These are phyloP conservation scores for Chalara sp. DNA, from an alignment of 2,329 filamentous ascomycete species.

Conservation along the genomic window DNA sequence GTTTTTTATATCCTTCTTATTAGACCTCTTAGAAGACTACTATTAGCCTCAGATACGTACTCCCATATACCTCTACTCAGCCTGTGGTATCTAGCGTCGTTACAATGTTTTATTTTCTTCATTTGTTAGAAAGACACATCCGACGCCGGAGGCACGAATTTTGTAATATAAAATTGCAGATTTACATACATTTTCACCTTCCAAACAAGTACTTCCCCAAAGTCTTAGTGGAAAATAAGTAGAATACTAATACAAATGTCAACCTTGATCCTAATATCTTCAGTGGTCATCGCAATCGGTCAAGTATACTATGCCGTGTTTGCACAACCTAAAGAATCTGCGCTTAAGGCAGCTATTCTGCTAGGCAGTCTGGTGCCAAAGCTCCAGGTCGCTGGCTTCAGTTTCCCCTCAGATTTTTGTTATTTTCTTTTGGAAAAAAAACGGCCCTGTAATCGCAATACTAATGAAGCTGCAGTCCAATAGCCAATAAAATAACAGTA, in stretches of 20 bases:
- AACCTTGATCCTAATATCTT: conserved; percentile 59
- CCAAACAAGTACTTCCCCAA: not conserved
- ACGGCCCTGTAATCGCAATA: conserved; percentile 57
- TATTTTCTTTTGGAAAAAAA: conserved; percentile 48
- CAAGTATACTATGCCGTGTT: conserved; percentile 60
- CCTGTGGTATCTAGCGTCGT: too few species aligned
- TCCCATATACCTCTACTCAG: too few species aligned
- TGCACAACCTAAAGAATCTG: conserved; percentile 46
- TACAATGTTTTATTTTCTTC: too few species aligned
- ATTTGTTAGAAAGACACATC: too few species aligned
- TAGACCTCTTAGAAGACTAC: too few species aligned
- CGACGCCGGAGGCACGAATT: too few species aligned
- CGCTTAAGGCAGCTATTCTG: conserved; percentile 53
- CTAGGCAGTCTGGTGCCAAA: conserved; percentile 48
- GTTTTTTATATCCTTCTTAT: too few species aligned
- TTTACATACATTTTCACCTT: too few species aligned
- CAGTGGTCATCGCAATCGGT: conserved; percentile 55
- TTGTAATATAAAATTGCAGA: too few species aligned
- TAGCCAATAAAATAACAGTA: conserved; percentile 49
- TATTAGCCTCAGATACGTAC: too few species aligned
- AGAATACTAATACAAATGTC: conserved; percentile 34
- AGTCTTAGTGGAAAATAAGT: not conserved
- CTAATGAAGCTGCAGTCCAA: conserved; percentile 67
- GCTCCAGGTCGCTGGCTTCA: conserved; percentile 45
- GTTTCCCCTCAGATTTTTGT: conserved; percentile 23